phyloP scores from a whole-genome alignment of 768 basidiomycete species.

The Pulveroboletus sp. region DNA sequence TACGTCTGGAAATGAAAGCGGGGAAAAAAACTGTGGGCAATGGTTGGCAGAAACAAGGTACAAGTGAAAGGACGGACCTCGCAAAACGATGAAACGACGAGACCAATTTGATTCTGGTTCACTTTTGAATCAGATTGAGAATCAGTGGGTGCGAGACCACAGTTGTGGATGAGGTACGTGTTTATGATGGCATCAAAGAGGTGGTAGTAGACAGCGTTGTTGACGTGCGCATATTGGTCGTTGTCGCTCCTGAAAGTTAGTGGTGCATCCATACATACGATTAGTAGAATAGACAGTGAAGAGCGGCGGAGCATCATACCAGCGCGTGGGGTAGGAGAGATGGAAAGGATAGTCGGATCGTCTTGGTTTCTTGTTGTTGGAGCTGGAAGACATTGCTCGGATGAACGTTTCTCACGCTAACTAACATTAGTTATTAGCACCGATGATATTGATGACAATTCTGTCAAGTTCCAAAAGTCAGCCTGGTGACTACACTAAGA shows the following conservation, averaged over 20 bases:
- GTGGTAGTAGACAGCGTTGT: constrained; percentile 80
- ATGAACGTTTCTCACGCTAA: not conserved
- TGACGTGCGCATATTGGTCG: constrained; percentile 81
- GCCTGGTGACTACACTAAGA: no score
- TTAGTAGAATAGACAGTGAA: constrained; percentile 10
- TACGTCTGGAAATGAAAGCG: constrained; percentile 70
- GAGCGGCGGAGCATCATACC: constrained; percentile 38
- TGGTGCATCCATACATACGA: no score
- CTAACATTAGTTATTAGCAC: no score
- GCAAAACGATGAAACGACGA: constrained; percentile 77
- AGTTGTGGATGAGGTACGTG: constrained; percentile 68
- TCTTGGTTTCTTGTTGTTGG: constrained; percentile 31
- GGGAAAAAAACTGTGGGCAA: constrained; percentile 56
- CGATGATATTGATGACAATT: no score
- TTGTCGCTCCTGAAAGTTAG: constrained; percentile 75
- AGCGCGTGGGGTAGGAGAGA: constrained; percentile 65
- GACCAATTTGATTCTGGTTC: constrained; percentile 50
- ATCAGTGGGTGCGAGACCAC: constrained; percentile 49
- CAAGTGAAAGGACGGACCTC: constrained; percentile 38
- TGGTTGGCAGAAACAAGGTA: no score
- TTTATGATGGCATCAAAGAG: constrained; percentile 83
- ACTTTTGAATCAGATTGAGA: constrained; percentile 23
- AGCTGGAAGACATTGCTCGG: not conserved
- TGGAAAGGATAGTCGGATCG: constrained; percentile 59
- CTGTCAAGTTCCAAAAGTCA: no score